Evolutionary conservation across 106 monocot species (phyloP), one percentile per base, ranked within the genome.

Genomic region (Hemerocallis citrina): DNA sequence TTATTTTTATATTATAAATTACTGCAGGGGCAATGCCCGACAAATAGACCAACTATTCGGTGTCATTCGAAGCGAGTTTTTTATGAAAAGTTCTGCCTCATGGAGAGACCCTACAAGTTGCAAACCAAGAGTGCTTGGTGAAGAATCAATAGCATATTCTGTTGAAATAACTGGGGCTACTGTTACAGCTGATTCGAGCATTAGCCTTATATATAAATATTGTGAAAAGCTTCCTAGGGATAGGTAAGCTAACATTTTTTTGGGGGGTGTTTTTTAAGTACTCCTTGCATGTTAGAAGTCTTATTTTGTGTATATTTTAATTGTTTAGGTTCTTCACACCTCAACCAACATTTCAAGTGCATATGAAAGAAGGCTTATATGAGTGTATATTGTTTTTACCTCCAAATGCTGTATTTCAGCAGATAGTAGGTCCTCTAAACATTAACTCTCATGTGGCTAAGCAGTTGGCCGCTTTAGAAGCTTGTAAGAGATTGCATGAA

Each of bases 151-250:
- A 56, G 55, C 65, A 36, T 96, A 96, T 65, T 54, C 20, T 34
- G 78, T 96, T 55, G 65, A 81, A 41, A 84, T 91, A 58, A 96
- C 96, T 59, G 96, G 91, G 42, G 96, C 96, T 42, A 72, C 56
- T 20, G 59, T 91, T 31, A 84, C 96, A 48, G 49, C 66, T 59
- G 71, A 75, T 64, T 84, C 86, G 12, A 79, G 87, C 68, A 61
- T 91, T 51, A 72, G 34, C 25, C 76, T 91, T 65, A 70, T 96
- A 13, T 44, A 81, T 58, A 78, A 29, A 80, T 96, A 91, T 21
- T 96, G 96, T 63, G 83, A 84, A 34, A 91, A 69, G 52, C 96
- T 96, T 34, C 91, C 96, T 15, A 77, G 47, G 68, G 87, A 96
- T 79, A 79, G 79, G 91, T 96, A 88, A 43, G 3, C 2, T 23